These are phyloP conservation scores for Danielia reshetovae DNA, from an alignment of 805 yeast species.

Conservation along the genomic window DNA sequence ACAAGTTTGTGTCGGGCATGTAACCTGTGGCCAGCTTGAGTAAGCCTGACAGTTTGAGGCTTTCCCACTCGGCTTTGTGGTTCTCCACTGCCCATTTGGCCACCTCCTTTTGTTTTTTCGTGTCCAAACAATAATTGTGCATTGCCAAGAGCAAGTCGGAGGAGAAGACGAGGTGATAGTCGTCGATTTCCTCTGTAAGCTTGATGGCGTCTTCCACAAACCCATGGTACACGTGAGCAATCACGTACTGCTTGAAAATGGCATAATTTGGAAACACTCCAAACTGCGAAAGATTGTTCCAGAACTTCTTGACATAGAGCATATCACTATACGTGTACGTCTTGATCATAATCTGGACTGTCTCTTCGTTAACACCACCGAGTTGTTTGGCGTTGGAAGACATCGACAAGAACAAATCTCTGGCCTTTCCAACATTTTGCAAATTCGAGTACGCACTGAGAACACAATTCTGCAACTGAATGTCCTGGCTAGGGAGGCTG, in stretches of 20 bases:
- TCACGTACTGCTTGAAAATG: slow-evolving; percentile 55
- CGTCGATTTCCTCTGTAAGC: slow-evolving; percentile 44
- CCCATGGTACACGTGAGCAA: slow-evolving; percentile 70
- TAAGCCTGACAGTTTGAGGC: slow-evolving; percentile 20
- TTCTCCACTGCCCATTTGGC: slow-evolving; percentile 31
- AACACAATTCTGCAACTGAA: slow-evolving; percentile 55
- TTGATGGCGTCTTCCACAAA: slow-evolving; percentile 52
- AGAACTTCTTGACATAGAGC: slow-evolving; percentile 54
- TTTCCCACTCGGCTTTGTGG: slow-evolving; percentile 27
- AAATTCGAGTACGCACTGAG: slow-evolving; percentile 61
- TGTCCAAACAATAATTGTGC: slow-evolving; percentile 40
- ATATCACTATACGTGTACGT: slow-evolving; percentile 53
- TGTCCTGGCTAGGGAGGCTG: slow-evolving; percentile 47
- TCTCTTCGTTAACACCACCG: slow-evolving; percentile 57
- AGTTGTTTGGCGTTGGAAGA: slow-evolving; percentile 44
- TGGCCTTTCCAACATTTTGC: slow-evolving; percentile 51
- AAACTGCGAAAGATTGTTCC: slow-evolving; percentile 54
- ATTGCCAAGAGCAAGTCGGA: slow-evolving; percentile 44
- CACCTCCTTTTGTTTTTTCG: slow-evolving; percentile 25
- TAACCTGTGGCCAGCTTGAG: slow-evolving; percentile 27
- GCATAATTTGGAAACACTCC: slow-evolving; percentile 50
- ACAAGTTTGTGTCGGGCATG: slow-evolving; percentile 25
- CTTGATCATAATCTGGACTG: slow-evolving; percentile 64
- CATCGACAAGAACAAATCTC: slow-evolving; percentile 59
- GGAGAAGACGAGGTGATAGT: slow-evolving; percentile 43